Evolutionary conservation across 2,329 filamentous ascomycete genomes (phyloP).

Genomic region (Exophiala dermatitidis): DNA sequence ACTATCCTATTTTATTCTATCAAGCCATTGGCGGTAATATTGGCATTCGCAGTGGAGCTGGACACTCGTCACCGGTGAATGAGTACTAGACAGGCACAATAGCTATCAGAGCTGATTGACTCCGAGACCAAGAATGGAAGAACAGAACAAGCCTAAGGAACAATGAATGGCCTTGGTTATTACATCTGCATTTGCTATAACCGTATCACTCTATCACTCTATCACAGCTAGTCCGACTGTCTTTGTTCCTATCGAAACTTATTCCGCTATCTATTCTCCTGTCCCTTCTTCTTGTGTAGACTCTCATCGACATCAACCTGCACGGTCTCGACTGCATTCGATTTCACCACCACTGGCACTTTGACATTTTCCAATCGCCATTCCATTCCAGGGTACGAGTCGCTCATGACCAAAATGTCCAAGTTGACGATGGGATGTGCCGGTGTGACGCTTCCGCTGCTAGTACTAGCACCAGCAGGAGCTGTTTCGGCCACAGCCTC

Average conservation of each 20-base stretch:
- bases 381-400: constrained; percentile 74
- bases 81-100: too few relatives aligned
- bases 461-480: constrained; percentile 5
- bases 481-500: constrained; percentile 26
- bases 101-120: too few relatives aligned
- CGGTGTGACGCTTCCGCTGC: constrained; percentile 32
- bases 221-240: not conserved
- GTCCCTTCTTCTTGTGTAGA: constrained; percentile 20
- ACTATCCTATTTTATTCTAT: too few relatives aligned
- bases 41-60: too few relatives aligned
- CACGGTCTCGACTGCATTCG: constrained; percentile 20
- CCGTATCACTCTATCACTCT: not conserved
- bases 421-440: constrained; percentile 41
- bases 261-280: not conserved
- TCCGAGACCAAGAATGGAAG: too few relatives aligned
- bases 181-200: too few relatives aligned
- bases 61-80: too few relatives aligned
- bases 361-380: constrained; percentile 50
- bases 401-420: constrained; percentile 72
- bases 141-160: too few relatives aligned
- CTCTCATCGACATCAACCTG: constrained; percentile 24
- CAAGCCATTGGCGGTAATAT: too few relatives aligned
- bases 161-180: too few relatives aligned
- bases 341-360: constrained; percentile 35
- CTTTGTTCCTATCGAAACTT: not conserved